A percentile compares a stretch with the other conserved stretches of the same genome.
phyloP scores from a whole-genome alignment of 2,329 filamentous ascomycete genomes.

The Sporothrix pallida region DNA sequence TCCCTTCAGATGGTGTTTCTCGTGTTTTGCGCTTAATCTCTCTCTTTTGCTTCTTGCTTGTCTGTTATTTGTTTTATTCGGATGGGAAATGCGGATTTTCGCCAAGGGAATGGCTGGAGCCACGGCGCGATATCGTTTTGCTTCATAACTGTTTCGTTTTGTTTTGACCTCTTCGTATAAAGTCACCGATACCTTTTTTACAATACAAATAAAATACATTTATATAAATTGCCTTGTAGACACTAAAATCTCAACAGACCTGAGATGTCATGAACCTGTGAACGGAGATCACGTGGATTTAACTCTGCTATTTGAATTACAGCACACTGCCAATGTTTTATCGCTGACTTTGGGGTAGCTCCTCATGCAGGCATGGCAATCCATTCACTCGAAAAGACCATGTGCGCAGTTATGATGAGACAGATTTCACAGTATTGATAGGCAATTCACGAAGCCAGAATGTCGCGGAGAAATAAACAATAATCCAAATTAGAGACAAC shows the following conservation, averaged over 20 bases:
- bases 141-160: background rate
- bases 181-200: conserved; percentile 18
- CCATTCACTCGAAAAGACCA: background rate
- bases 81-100: conserved; percentile 6
- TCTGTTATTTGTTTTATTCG: background rate
- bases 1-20: background rate
- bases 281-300: background rate
- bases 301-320: background rate
- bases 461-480: no score
- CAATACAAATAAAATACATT: background rate
- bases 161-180: background rate
- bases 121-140: conserved; percentile 4
- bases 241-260: background rate
- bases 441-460: background rate
- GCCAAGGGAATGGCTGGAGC: conserved; percentile 17
- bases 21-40: background rate
- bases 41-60: background rate
- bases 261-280: background rate
- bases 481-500: no score
- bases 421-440: no score
- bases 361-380: conserved; percentile 10
- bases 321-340: background rate
- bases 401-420: background rate
- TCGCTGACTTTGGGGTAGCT: background rate
- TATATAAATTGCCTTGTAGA: no score